A percentile compares a stretch with the other conserved stretches of the same genome.
These are phyloP conservation scores for Calvatia gigantea DNA, from an alignment of 768 basidiomycete genomes.

Conservation along the genomic window DNA sequence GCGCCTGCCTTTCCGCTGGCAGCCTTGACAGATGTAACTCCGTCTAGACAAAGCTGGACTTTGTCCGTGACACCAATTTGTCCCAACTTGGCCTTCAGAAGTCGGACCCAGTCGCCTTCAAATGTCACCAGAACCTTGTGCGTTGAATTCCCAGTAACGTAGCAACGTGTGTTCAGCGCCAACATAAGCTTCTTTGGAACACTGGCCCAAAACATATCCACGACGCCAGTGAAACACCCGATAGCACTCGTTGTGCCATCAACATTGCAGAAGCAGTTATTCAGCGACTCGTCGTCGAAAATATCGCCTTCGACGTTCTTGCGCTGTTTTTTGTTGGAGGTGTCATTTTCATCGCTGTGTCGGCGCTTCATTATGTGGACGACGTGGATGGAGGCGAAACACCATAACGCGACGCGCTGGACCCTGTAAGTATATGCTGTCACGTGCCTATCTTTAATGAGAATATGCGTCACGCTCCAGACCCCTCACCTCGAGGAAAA, in stretches of 20 bases:
- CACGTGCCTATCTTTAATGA: constrained; percentile 5
- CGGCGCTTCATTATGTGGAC: constrained; percentile 10
- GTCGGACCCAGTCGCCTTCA: constrained; percentile 6
- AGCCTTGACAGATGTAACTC: not conserved
- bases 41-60: constrained; percentile 6
- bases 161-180: not conserved
- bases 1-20: not conserved
- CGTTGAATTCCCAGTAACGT: not conserved
- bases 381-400: not conserved
- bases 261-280: constrained; percentile 12
- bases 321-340: constrained; percentile 1
- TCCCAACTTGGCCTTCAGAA: not conserved
- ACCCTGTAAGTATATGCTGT: not conserved
- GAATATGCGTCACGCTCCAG: too few species aligned
- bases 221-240: constrained; percentile 6
- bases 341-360: not conserved
- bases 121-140: constrained; percentile 2
- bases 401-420: not conserved
- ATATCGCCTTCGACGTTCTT: constrained; percentile 2
- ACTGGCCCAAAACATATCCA: constrained; percentile 2
- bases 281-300: constrained; percentile 3
- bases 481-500: too few species aligned
- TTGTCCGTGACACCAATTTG: not conserved
- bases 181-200: constrained; percentile 1
- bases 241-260: not conserved